Base-by-base conservation (phyloP, 2,329 filamentous ascomycete species). In the Aureobasidium subglaciale region DNA sequence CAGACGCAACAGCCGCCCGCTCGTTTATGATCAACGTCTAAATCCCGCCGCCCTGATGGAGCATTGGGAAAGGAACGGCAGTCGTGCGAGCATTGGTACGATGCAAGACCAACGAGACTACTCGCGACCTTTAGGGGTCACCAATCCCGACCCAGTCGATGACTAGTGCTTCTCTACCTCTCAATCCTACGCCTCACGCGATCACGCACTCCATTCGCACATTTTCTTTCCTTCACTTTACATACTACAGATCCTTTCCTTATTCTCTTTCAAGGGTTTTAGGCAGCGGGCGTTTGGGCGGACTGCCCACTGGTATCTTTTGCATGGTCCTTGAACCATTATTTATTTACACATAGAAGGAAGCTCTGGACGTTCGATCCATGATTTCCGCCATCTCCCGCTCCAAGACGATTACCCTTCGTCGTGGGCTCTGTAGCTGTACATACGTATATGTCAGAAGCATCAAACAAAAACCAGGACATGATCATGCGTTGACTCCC, bases 101-200 rank as follows among this genome's bases (percentile, higher is more conserved):
- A 67, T 76, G 52, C 72, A 76, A 55, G 72, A 75, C 57, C 72
- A 72, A 55, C 68, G 68, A 35, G 75, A 78, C 57, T 78, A 76
- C 58, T 73, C 72, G 42, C 69, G 75, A 45, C 71, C 73, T 43
- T 61, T 75, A n/a, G 74, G 74, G 22, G 72, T 77, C 20, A 62
- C 61, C 30, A 70, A 70, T 43, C 68, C 68, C 10, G 68, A 70
- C 56, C 59, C 59, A 16, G 32, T 55, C 20, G 38, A 56, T 25
- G 56, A 56, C 13, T 55, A 45, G 20, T 35, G 43, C 18, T 45
- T 20, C 30, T 13, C 43, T 22, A 7, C 4, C 16, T 13, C 9
- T 11, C 2, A 24, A 22, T 27, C n/a, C 29, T 16, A 27, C 27
- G 22, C n/a, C 24, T 41, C 25, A 40, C 48, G 35, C 35, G 48